A percentile compares a stretch with the other conserved stretches of the same genome.
These are phyloP conservation scores for Piromyces finnis DNA, from an alignment of 192 early-diverging fungal genomes.

Conservation along the genomic window DNA sequence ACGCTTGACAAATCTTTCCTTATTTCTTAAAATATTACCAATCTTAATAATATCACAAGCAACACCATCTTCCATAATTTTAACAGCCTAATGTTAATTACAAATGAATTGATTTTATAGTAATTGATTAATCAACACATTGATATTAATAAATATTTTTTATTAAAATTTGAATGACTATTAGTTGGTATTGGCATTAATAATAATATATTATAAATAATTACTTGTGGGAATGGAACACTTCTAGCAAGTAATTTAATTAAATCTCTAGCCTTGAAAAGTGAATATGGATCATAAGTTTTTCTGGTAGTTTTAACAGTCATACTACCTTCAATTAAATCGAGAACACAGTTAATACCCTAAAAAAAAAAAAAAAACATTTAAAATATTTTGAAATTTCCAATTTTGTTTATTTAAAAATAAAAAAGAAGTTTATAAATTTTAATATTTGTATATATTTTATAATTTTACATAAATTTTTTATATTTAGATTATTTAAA, in stretches of 20 bases:
- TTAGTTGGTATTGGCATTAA: too few relatives aligned
- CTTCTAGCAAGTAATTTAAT: conserved; percentile 85
- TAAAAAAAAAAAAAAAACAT: conserved; percentile 5
- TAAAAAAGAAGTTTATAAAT: too few relatives aligned
- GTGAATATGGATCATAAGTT: conserved; percentile 60
- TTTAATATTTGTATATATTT: too few relatives aligned
- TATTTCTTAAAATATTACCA: conserved; percentile 83
- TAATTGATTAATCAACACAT: too few relatives aligned
- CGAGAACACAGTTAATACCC: conserved; percentile 75
- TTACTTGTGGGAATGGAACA: conserved; percentile 78
- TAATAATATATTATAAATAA: neutral
- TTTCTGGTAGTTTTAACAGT: conserved; percentile 93
- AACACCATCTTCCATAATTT: conserved; percentile 79
- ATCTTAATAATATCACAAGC: conserved; percentile 95
- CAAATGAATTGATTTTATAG: too few relatives aligned
- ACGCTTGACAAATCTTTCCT: conserved; percentile 94
- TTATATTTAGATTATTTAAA: too few relatives aligned
- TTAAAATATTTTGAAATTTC: too few relatives aligned
- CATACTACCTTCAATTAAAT: conserved; percentile 95
- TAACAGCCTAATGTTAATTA: conserved; percentile 49
- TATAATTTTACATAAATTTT: too few relatives aligned
- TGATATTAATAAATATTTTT: too few relatives aligned
- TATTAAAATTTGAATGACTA: too few relatives aligned
- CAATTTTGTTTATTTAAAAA: too few relatives aligned
- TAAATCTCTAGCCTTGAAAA: conserved; percentile 52